Conservation (phyloP, 768 basidiomycete species). For the Termitomyces sp. region DNA sequence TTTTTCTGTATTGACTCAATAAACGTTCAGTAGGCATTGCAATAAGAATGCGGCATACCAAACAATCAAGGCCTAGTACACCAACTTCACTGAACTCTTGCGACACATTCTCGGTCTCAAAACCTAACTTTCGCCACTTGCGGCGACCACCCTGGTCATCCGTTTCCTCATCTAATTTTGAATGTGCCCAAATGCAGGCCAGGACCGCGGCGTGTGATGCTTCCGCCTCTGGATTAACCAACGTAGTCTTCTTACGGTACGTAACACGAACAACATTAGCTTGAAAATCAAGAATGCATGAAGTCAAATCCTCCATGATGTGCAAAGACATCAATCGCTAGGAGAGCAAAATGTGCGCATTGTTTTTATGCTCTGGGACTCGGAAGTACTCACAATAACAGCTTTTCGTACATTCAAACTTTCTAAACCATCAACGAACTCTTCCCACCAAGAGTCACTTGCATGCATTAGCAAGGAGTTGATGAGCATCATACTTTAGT, state of each 20-base stretch:
- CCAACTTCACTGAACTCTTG: slow-evolving; percentile 78
- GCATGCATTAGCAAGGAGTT: slow-evolving; percentile 80
- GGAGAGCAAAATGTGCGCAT: neutral
- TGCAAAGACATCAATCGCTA: slow-evolving; percentile 83
- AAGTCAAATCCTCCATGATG: slow-evolving; percentile 75
- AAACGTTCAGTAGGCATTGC: neutral
- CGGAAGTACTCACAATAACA: slow-evolving; percentile 56
- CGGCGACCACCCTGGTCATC: slow-evolving; percentile 43
- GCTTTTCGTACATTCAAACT: slow-evolving; percentile 74
- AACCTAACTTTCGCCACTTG: slow-evolving; percentile 79
- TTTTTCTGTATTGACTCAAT: slow-evolving; percentile 39
- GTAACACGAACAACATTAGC: slow-evolving; percentile 76
- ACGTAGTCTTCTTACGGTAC: slow-evolving; percentile 75
- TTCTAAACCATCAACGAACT: slow-evolving; percentile 73
- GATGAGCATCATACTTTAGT: slow-evolving; percentile 81
- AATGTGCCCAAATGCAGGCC: slow-evolving; percentile 63
- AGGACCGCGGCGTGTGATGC: slow-evolving; percentile 52
- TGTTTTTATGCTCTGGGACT: neutral
- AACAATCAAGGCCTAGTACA: slow-evolving; percentile 74
- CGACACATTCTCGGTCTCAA: slow-evolving; percentile 67
- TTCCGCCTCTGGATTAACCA: slow-evolving; percentile 66
- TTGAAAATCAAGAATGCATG: slow-evolving; percentile 84
- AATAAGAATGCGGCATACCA: slow-evolving; percentile 41
- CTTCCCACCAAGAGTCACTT: slow-evolving; percentile 73
- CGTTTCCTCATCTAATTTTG: slow-evolving; percentile 48